Evolutionary conservation across 2,329 filamentous ascomycete genomes (phyloP).

Genomic region (Colletotrichum shisoi): DNA sequence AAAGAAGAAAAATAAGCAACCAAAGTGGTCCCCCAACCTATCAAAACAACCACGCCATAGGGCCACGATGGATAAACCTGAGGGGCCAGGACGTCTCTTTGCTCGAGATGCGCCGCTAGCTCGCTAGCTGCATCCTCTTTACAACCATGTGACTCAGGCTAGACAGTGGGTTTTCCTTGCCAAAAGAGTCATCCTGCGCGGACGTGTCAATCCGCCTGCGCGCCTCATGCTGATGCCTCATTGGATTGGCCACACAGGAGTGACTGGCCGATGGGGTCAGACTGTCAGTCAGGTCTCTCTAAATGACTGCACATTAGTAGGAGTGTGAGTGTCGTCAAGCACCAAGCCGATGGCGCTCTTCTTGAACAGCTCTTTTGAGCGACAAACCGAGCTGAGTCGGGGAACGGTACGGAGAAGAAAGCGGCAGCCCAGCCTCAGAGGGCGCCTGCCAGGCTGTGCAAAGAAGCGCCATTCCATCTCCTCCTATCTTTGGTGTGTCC

Average conservation of each 20-base stretch:
- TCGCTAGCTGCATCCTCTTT: conserved; percentile 37
- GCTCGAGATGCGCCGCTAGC: conserved; percentile 33
- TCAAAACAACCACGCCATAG: conserved; percentile 34
- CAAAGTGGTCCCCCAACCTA: conserved; percentile 30
- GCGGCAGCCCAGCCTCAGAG: background rate
- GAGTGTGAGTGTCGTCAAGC: conserved; percentile 11
- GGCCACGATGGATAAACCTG: conserved; percentile 35
- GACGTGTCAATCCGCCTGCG: conserved; percentile 31
- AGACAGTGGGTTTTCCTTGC: background rate
- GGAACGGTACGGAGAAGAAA: background rate
- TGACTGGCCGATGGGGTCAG: conserved; percentile 4
- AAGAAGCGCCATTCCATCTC: conserved; percentile 3
- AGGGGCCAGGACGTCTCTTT: conserved; percentile 12
- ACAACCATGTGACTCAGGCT: conserved; percentile 38
- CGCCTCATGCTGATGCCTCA: conserved; percentile 28
- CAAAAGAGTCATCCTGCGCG: conserved; percentile 25
- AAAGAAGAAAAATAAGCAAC: conserved; percentile 20
- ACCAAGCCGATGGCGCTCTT: conserved; percentile 10
- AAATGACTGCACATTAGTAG: background rate
- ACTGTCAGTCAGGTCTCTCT: background rate
- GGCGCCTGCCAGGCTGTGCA: background rate
- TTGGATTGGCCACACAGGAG: conserved; percentile 13
- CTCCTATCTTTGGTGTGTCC: background rate
- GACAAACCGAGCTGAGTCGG: background rate
- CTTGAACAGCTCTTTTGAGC: background rate